Evolutionary conservation across 2,329 filamentous ascomycete species (phyloP).

Genomic region (Pseudogymnoascus sp.): DNA sequence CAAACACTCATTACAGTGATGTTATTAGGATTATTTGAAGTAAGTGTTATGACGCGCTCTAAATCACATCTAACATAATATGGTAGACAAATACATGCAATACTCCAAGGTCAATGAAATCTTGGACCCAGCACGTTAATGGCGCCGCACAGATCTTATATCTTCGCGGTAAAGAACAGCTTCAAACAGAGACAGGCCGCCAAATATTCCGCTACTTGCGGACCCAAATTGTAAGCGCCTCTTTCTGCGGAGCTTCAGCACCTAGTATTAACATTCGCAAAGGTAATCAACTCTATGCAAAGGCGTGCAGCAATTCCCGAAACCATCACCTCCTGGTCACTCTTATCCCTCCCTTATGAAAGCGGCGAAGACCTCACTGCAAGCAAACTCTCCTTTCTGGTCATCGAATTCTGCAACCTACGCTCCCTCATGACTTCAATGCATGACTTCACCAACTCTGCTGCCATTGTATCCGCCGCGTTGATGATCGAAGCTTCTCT

Average conservation of each 20-base stretch:
- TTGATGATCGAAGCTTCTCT: constrained; percentile 10
- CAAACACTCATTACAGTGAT: constrained; percentile 23
- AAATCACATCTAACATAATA: not conserved
- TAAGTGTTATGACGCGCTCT: constrained; percentile 7
- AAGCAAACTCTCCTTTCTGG: not conserved
- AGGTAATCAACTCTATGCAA: not conserved
- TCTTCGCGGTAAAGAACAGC: constrained; percentile 42
- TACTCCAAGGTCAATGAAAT: constrained; percentile 33
- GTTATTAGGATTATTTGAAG: constrained; percentile 23
- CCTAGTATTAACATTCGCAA: not conserved
- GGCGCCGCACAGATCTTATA: constrained; percentile 44
- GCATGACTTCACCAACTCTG: constrained; percentile 19
- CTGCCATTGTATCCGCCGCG: constrained; percentile 15
- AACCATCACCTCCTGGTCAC: not conserved
- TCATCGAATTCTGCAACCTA: not conserved
- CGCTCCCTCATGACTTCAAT: constrained; percentile 16
- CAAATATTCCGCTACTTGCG: constrained; percentile 46
- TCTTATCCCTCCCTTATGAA: not conserved
- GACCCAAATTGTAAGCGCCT: constrained; percentile 19
- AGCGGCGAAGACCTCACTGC: not conserved
- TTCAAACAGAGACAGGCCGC: constrained; percentile 38
- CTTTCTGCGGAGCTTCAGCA: not conserved
- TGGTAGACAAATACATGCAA: constrained; percentile 22
- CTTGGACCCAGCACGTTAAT: constrained; percentile 46
- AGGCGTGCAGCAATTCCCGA: not conserved